Evolutionary conservation across 164 flowering plant species (phyloP).

Genomic region (Piper betle): DNA sequence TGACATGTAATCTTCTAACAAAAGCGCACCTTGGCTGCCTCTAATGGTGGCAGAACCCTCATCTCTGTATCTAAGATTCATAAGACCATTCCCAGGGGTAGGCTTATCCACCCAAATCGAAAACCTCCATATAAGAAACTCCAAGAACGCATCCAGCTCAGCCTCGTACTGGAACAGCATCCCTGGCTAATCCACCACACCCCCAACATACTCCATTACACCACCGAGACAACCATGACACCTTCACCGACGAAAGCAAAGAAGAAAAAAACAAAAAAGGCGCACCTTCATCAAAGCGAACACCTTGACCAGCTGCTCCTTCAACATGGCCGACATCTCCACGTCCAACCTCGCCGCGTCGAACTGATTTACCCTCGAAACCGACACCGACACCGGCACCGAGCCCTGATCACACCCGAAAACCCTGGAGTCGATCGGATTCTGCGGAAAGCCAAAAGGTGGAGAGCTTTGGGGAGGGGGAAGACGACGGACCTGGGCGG

Average conservation of each 20-base stretch:
- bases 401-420: neutral
- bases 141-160: conserved; percentile 95
- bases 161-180: conserved; percentile 96
- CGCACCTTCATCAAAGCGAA: conserved; percentile 70
- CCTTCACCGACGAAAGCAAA: no score
- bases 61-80: conserved; percentile 94
- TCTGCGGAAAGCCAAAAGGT: neutral
- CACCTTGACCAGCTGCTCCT: conserved; percentile 92
- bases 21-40: conserved; percentile 41
- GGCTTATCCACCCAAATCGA: conserved; percentile 99
- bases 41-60: conserved; percentile 46
- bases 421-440: no score
- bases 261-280: neutral
- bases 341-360: conserved; percentile 92
- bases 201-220: neutral
- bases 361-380: conserved; percentile 90
- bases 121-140: conserved; percentile 96
- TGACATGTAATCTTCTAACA: no score
- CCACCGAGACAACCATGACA: neutral
- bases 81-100: conserved; percentile 89
- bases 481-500: conserved; percentile 31
- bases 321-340: conserved; percentile 96
- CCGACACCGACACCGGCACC: conserved; percentile 62
- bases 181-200: conserved; percentile 85
- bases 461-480: neutral